Evolutionary conservation across 805 yeast genomes (phyloP).

Genomic region (Pichia exigua): DNA sequence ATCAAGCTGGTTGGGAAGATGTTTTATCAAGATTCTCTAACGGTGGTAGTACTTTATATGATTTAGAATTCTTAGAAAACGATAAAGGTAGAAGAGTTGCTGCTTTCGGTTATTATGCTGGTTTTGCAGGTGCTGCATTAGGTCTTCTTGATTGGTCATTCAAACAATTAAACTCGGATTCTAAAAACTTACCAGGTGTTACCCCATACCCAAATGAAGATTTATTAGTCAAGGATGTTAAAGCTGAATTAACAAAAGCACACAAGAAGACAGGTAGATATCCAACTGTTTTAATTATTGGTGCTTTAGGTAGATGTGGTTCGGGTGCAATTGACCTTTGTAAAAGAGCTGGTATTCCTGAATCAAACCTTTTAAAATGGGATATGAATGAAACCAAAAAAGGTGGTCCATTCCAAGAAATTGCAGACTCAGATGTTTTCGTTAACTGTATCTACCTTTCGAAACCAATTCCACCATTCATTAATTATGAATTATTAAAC

Average conservation of each 20-base stretch:
- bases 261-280: conserved; percentile 48
- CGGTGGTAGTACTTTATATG: conserved; percentile 88
- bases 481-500: conserved; percentile 63
- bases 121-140: conserved; percentile 99
- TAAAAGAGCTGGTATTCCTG: conserved; percentile 81
- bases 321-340: conserved; percentile 89
- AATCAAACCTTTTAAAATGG: conserved; percentile 80
- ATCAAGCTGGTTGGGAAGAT: conserved; percentile 96
- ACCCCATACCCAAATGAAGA: conserved; percentile 76
- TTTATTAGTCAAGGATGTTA: conserved; percentile 65
- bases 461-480: conserved; percentile 88
- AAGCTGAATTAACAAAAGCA: conserved; percentile 49
- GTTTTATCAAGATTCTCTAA: conserved; percentile 83
- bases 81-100: conserved; percentile 98
- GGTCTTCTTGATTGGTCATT: conserved; percentile 93
- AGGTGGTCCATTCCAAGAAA: conserved; percentile 97
- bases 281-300: conserved; percentile 84
- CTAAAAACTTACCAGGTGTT: conserved; percentile 69
- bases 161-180: conserved; percentile 66
- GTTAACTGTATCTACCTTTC: conserved; percentile 95
- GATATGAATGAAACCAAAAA: conserved; percentile 93
- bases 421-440: conserved; percentile 79
- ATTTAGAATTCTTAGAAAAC: conserved; percentile 88
- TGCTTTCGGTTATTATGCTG: conserved; percentile 99
- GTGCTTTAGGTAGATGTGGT: conserved; percentile 98